Percentiles rank a stretch among this genome's conserved stretches.
Conservation (phyloP, 2,329 filamentous ascomycete genomes). For the Myriosclerotinia scirpicola region DNA sequence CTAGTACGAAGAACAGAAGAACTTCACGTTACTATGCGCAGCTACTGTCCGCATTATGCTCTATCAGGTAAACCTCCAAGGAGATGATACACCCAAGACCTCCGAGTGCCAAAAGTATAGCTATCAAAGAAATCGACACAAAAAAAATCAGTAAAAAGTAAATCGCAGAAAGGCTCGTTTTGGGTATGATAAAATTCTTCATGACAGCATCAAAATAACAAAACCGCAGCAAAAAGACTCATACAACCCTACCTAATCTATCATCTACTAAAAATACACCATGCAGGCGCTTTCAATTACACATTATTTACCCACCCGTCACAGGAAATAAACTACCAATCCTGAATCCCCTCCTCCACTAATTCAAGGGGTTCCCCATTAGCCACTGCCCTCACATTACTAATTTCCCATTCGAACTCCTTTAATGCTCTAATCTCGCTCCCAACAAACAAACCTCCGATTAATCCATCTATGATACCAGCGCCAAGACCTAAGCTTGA, state of each 20-base stretch:
- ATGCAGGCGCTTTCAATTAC: not conserved
- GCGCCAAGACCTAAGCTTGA: conserved; percentile 74
- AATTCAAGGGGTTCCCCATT: conserved; percentile 33
- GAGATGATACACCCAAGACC: not conserved
- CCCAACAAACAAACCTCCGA: conserved; percentile 83
- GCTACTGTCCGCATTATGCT: no score
- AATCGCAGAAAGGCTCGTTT: not conserved
- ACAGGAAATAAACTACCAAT: conserved; percentile 7
- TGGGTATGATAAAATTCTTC: not conserved
- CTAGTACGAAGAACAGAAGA: no score
- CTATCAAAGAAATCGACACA: not conserved
- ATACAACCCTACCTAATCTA: no score
- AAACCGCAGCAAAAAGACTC: not conserved
- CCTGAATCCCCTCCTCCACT: conserved; percentile 5
- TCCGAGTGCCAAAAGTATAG: not conserved
- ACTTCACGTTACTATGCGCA: no score
- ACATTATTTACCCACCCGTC: not conserved
- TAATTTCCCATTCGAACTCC: conserved; percentile 94
- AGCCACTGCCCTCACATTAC: conserved; percentile 55
- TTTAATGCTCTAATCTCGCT: conserved; percentile 78
- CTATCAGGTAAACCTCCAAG: not conserved
- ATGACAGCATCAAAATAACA: not conserved
- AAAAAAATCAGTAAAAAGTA: not conserved
- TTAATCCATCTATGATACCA: conserved; percentile 79
- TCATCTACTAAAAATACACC: not conserved